These are phyloP conservation scores for Psidium guajava DNA, from an alignment of 345 rosid genomes.

Conservation along the genomic window DNA sequence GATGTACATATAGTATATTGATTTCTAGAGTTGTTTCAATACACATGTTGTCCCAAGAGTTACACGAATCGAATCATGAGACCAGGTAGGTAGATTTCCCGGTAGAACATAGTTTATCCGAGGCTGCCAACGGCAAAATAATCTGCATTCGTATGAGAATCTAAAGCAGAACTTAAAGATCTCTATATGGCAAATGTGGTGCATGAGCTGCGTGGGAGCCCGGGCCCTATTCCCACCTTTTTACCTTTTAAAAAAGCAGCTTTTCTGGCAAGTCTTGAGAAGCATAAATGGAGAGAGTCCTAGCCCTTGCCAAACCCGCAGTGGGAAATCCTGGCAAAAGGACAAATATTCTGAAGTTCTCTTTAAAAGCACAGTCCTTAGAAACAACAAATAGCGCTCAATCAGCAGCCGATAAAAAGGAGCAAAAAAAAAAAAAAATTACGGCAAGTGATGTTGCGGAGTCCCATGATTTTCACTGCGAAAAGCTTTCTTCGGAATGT, in stretches of 20 bases:
- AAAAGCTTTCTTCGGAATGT: neutral
- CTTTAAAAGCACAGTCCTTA: neutral
- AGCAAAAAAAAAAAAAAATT: neutral
- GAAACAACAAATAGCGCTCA: neutral
- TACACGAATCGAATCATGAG: neutral
- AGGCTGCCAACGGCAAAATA: neutral
- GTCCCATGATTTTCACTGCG: neutral
- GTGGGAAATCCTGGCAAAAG: neutral
- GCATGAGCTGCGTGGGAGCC: neutral
- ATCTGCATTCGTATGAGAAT: neutral
- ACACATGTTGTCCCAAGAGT: neutral
- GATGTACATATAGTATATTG: neutral
- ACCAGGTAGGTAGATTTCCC: neutral
- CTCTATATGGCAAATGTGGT: neutral
- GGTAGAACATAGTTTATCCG: neutral
- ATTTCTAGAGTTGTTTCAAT: neutral
- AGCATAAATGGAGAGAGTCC: neutral
- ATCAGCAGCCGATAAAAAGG: neutral
- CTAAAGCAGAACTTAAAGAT: neutral
- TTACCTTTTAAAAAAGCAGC: neutral
- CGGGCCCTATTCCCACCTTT: neutral
- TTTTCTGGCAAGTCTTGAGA: neutral
- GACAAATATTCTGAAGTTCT: neutral
- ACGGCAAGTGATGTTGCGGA: neutral
- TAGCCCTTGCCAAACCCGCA: neutral